Conservation (phyloP, 768 basidiomycete species). For the Naganishia kalamii region DNA sequence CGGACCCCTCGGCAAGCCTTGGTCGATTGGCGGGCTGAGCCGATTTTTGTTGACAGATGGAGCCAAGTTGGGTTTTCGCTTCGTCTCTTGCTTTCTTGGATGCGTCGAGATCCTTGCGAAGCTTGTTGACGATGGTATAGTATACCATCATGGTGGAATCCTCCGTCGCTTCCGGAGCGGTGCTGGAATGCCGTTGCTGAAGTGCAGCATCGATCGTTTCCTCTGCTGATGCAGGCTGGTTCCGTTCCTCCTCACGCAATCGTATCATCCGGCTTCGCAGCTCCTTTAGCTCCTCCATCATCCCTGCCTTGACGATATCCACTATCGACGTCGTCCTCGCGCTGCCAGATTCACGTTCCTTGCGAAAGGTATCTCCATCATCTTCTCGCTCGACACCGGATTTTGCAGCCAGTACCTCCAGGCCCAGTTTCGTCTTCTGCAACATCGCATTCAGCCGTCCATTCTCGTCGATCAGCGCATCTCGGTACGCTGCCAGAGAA, state of each 20-base stretch:
- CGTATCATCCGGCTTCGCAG: neutral
- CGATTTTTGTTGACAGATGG: neutral
- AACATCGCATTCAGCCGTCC: slow-evolving; percentile 6
- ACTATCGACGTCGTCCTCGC: neutral
- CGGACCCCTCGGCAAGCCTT: neutral
- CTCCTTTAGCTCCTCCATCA: neutral
- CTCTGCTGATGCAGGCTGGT: neutral
- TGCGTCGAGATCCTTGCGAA: neutral
- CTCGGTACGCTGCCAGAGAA: slow-evolving; percentile 1
- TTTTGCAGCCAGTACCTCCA: neutral
- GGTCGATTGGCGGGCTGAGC: neutral
- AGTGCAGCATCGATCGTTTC: neutral
- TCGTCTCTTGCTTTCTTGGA: neutral
- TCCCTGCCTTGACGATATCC: slow-evolving; percentile 3
- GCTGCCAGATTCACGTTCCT: neutral
- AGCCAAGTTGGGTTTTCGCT: neutral
- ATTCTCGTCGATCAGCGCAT: slow-evolving; percentile 14
- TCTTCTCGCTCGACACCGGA: neutral
- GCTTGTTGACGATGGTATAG: neutral
- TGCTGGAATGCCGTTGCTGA: neutral
- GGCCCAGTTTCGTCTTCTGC: neutral
- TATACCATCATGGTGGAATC: neutral
- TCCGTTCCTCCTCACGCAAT: neutral
- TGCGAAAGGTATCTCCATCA: neutral
- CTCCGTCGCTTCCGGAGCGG: neutral